Base-by-base conservation (phyloP, 202 grass and related monocot species). In the Hordeum pubiflorum region DNA sequence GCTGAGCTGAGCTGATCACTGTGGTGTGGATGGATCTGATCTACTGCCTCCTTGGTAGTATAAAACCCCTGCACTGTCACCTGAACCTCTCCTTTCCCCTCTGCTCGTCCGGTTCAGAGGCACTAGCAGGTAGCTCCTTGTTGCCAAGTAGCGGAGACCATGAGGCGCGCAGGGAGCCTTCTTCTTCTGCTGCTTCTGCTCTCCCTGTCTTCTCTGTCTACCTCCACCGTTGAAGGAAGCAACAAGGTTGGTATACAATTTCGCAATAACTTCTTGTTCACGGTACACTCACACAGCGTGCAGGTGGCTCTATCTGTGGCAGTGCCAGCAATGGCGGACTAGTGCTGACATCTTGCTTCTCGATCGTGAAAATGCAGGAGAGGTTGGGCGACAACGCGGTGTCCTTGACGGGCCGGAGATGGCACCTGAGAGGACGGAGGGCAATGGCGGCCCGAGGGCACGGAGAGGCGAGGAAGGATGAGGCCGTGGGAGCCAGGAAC, bases 151-250 rank as follows among this genome's bases (percentile, higher is more conserved):
- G 48, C 5, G 48, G 50, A 70, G 29, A 71, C 2, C 40, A 91
- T 86, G 86, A 86, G 87, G 73, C 40, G 34, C 68, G 81, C 74
- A 69, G 32, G 41, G 15, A 20, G 70, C 0, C 1, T 21, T 59
- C 31, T 86, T 78, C 69, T 87, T 22, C 55, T 93, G 58, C 52
- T 61, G 15, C 58, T 93, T 27, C 63, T 93, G 69, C 63, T 93
- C 79, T 90, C 68, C 55, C 10, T 81, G 69, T 56, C 79, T 60
- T 90, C 68, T 43, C 10, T 81, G 69, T 56, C 79, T 66, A 55
- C 76, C 40, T 82, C 73, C 59, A 7, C 59, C 6, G 81, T 79
- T 37, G 43, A 86, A 83, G 69, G 63, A 67, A 41, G 75, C 86
- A 22, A 83, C 86, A 29, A 83, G 80, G 82, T 87, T 12, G 58